Evolutionary conservation across 768 basidiomycete genomes (phyloP).

Genomic region (Hebeloma cylindrosporum): DNA sequence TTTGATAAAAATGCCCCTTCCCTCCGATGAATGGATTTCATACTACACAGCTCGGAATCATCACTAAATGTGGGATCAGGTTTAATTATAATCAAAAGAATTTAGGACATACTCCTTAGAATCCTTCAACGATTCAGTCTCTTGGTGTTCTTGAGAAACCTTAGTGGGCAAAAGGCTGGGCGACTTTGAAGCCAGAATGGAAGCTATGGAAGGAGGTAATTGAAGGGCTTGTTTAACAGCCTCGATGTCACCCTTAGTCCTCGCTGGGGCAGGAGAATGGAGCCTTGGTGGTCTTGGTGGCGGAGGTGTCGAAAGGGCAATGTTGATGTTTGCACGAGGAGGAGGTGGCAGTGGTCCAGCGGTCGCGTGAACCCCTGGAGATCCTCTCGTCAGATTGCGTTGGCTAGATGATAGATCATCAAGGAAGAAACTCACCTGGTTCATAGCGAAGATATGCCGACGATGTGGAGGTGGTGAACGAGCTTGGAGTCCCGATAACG

Average conservation of each 20-base stretch:
- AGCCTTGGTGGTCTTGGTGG: slow-evolving; percentile 67
- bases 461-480: slow-evolving; percentile 22
- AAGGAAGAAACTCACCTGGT: slow-evolving; percentile 43
- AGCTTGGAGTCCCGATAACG: slow-evolving; percentile 23
- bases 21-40: slow-evolving; percentile 42
- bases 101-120: slow-evolving; percentile 9
- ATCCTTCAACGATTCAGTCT: too few species aligned
- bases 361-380: slow-evolving; percentile 58
- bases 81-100: background rate
- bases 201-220: slow-evolving; percentile 53
- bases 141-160: background rate
- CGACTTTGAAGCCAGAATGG: slow-evolving; percentile 39
- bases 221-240: slow-evolving; percentile 60
- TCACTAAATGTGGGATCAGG: background rate
- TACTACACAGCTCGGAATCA: slow-evolving; percentile 13
- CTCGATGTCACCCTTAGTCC: slow-evolving; percentile 49
- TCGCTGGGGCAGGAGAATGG: slow-evolving; percentile 51
- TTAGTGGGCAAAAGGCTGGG: slow-evolving; percentile 21
- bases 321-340: slow-evolving; percentile 54
- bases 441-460: slow-evolving; percentile 58
- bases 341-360: slow-evolving; percentile 75
- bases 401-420: background rate
- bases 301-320: slow-evolving; percentile 43
- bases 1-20: slow-evolving; percentile 65
- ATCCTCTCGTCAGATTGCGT: slow-evolving; percentile 6